A percentile compares a stretch with the other conserved stretches of the same genome.
Evolutionary conservation across 768 basidiomycete species (phyloP).

Genomic region (Rhizopogon roseolus): DNA sequence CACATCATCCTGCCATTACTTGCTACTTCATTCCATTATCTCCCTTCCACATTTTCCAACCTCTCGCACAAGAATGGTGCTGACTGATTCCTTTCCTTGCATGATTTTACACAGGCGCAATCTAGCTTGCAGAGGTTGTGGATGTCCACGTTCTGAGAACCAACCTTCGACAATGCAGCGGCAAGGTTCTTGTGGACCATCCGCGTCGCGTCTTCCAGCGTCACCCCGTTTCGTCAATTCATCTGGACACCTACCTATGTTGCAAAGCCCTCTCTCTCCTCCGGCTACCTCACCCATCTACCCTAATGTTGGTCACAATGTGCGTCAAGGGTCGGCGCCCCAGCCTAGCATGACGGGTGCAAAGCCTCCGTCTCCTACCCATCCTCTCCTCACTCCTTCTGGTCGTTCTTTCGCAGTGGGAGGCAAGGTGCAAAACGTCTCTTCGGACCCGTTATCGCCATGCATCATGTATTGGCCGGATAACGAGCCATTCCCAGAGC

Average conservation of each 20-base stretch:
- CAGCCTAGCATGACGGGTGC: slow-evolving; percentile 6
- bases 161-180: slow-evolving; percentile 26
- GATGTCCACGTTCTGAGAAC: slow-evolving; percentile 47
- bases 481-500: slow-evolving; percentile 79
- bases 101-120: slow-evolving; percentile 65
- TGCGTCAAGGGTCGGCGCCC: slow-evolving; percentile 23
- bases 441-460: slow-evolving; percentile 61
- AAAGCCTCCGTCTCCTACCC: slow-evolving; percentile 42
- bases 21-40: not conserved
- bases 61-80: slow-evolving; percentile 25
- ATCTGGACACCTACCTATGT: not conserved
- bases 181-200: slow-evolving; percentile 19
- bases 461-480: slow-evolving; percentile 92
- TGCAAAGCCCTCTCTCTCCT: slow-evolving; percentile 13
- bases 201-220: slow-evolving; percentile 17
- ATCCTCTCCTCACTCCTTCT: slow-evolving; percentile 77
- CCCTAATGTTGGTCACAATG: slow-evolving; percentile 12
- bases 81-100: slow-evolving; percentile 45
- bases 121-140: slow-evolving; percentile 72
- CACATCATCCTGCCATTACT: not conserved
- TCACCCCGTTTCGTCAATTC: slow-evolving; percentile 20
- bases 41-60: slow-evolving; percentile 11
- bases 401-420: slow-evolving; percentile 73
- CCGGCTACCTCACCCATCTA: slow-evolving; percentile 29
- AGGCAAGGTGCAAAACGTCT: slow-evolving; percentile 78